Evolutionary conservation across 148 eudicot species (phyloP).

Genomic region (Salicornia ramosissima): DNA sequence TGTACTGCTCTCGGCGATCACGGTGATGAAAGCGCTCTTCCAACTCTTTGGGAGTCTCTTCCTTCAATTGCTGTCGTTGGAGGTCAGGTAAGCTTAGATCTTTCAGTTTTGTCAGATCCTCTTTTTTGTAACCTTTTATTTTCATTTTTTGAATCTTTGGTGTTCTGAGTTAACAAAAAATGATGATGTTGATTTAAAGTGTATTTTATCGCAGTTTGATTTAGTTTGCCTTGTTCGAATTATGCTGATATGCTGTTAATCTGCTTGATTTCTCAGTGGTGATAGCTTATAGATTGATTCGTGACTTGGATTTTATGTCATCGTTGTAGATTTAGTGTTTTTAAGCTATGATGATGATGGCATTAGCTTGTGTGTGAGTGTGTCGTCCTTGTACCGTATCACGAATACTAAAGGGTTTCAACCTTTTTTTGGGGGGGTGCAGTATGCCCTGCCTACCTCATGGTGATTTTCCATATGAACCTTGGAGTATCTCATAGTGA

Average conservation of each 20-base stretch:
- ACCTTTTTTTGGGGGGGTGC: neutral
- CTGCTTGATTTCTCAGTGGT: neutral
- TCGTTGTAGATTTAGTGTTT: neutral
- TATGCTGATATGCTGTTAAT: neutral
- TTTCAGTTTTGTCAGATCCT: slow-evolving; percentile 7
- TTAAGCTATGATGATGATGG: neutral
- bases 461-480: neutral
- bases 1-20: slow-evolving; percentile 96
- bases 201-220: neutral
- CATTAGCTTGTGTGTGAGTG: neutral
- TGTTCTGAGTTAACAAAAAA: neutral
- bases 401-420: too few relatives aligned
- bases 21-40: slow-evolving; percentile 89
- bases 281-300: neutral
- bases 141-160: neutral
- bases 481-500: neutral
- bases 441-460: neutral
- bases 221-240: neutral
- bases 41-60: slow-evolving; percentile 96
- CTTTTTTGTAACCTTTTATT: neutral
- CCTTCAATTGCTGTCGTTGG: slow-evolving; percentile 99
- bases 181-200: neutral
- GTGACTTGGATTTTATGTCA: neutral
- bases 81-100: slow-evolving; percentile 70
- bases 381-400: neutral